Evolutionary conservation across 805 yeast genomes (phyloP), one percentile per base, ranked within the genome.

Genomic region (Teunomyces kruisii): DNA sequence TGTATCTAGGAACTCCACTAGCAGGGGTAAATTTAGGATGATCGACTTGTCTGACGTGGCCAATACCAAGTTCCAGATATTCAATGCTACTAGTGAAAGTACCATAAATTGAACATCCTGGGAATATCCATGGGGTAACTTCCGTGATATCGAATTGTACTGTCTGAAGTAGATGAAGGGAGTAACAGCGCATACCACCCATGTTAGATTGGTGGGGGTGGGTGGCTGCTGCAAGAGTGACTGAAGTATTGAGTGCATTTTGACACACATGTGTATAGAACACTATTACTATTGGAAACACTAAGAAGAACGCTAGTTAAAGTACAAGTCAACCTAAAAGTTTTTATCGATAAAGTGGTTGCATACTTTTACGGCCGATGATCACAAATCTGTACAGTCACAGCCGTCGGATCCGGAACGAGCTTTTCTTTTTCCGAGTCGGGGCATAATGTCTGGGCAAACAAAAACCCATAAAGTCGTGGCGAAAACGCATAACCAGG

Each of bases 121-220:
- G 3, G 52, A 45, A 29, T 35, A 43, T 28, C 46, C 48, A 13
- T 45, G 40, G 12, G 46, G 51, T 19, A 48, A 15, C 10, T 12
- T 35, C 3, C 33, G 26, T 14, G 45, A 27, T 26, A 38, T 38
- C 12, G 32, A 38, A 14, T 28, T 14, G 32, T 38, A 38, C 16
- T 17, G 30, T n/a, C 24, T 10, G 13, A 27, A 26, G 32, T 27
- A 38, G 22, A 35, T 35, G 13, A 35, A 12, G n/a, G 38, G 28
- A n/a, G 38, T 9, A 9, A 22, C n/a, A 13, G 27, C 38, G 12
- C 38, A 35, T 4, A 22, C 28, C 28, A 35, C 28, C 38, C 28
- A 35, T 14, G 38, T 35, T 8, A 24, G 6, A 28, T 35, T 35
- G 9, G 38, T 19, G 16, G 14, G 14, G n/a, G 38, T n/a, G 22